Percentiles rank a stretch among this genome's conserved stretches.
phyloP scores from a whole-genome alignment of 192 early-diverging fungal genomes.

The Linnemannia hyalina region DNA sequence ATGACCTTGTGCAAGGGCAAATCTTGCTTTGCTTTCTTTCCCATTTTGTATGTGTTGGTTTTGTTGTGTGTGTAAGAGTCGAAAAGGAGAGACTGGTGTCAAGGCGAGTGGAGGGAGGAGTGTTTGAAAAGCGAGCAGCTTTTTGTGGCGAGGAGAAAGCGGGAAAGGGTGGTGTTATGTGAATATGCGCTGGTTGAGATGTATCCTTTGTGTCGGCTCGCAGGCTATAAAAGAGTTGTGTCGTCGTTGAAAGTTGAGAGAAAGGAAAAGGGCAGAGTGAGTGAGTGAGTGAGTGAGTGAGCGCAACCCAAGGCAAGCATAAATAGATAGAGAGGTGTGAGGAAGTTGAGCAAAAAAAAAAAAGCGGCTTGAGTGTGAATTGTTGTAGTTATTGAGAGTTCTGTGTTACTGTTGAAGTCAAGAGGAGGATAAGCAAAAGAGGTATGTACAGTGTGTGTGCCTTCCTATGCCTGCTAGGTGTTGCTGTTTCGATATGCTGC shows the following conservation, averaged over 20 bases:
- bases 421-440: background rate
- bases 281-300: background rate
- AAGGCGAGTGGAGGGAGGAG: background rate
- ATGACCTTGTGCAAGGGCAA: conserved; percentile 91
- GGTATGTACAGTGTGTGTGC: background rate
- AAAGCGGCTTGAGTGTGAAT: background rate
- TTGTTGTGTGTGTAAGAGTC: background rate
- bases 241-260: background rate
- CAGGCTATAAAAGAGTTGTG: background rate
- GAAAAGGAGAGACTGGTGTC: background rate
- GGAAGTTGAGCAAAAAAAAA: conserved; percentile 3
- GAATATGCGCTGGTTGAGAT: background rate
- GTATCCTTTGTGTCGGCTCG: background rate
- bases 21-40: conserved; percentile 76
- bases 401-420: background rate
- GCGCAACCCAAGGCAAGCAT: background rate
- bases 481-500: background rate
- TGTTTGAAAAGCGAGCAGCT: background rate
- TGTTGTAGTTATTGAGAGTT: background rate
- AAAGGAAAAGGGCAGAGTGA: background rate
- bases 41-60: conserved; percentile 58
- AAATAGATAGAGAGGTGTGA: conserved; percentile 8
- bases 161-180: conserved; percentile 5
- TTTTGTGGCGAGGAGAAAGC: background rate
- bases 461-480: background rate